Evolutionary conservation across 768 basidiomycete species (phyloP).

Genomic region (Xerocomellus amylosporus): DNA sequence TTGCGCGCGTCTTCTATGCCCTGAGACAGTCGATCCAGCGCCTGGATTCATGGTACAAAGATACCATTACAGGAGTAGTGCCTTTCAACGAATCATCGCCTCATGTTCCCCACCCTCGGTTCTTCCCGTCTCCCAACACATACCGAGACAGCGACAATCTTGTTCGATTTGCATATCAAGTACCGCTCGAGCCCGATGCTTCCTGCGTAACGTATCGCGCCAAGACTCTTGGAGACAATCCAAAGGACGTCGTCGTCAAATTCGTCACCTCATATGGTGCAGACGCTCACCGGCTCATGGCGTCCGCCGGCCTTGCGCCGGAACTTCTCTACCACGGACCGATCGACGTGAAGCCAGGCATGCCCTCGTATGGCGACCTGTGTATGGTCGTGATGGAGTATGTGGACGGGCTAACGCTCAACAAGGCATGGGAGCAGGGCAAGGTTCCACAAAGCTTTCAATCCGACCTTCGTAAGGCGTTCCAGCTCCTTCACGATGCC

Average conservation of each 20-base stretch:
- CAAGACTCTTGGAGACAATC: background rate
- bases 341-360: constrained; percentile 2
- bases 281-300: constrained; percentile 34
- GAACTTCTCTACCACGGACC: constrained; percentile 31
- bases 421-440: background rate
- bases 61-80: background rate
- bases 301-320: constrained; percentile 26
- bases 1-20: constrained; percentile 23
- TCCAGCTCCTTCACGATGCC: constrained; percentile 27
- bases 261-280: constrained; percentile 36
- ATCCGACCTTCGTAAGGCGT: constrained; percentile 17
- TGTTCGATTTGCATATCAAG: constrained; percentile 21
- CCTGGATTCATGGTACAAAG: constrained; percentile 24
- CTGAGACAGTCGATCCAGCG: constrained; percentile 13
- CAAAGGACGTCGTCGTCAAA: constrained; percentile 34
- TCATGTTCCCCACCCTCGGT: constrained; percentile 9
- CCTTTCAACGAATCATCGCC: background rate
- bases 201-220: constrained; percentile 28
- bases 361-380: constrained; percentile 17
- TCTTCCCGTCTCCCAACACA: constrained; percentile 19
- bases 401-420: constrained; percentile 18
- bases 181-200: constrained; percentile 14
- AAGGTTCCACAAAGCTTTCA: constrained; percentile 14
- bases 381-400: constrained; percentile 43
- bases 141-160: background rate